Evolutionary conservation across 345 rosid genomes (phyloP).

Genomic region (Geranium rotundifolium): DNA sequence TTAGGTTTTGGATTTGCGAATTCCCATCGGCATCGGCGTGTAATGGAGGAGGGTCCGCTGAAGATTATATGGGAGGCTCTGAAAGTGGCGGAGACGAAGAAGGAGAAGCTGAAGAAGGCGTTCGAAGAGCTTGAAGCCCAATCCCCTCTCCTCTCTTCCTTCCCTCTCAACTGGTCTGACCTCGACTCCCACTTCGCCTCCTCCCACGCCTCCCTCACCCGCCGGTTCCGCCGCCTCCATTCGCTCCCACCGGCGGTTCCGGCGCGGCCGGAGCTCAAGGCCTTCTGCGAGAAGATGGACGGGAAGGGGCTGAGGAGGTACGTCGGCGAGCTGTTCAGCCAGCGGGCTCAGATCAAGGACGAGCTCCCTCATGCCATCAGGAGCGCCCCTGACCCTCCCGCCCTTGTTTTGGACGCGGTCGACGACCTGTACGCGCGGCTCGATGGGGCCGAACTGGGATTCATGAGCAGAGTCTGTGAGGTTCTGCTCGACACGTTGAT

Average conservation of each 20-base stretch:
- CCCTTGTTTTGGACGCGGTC: slow-evolving; percentile 53
- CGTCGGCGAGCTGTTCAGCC: slow-evolving; percentile 21
- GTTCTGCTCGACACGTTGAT: slow-evolving; percentile 43
- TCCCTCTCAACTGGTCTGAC: slow-evolving; percentile 54
- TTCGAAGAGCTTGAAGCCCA: slow-evolving; percentile 54
- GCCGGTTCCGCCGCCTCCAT: slow-evolving; percentile 39
- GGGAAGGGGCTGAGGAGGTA: slow-evolving; percentile 45
- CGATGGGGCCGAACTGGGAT: slow-evolving; percentile 12
- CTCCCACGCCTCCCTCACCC: slow-evolving; percentile 26
- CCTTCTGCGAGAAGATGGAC: slow-evolving; percentile 51
- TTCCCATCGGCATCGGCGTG: not conserved
- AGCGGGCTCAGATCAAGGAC: slow-evolving; percentile 20
- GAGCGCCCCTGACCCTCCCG: slow-evolving; percentile 32
- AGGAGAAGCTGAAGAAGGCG: slow-evolving; percentile 40
- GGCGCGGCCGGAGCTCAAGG: slow-evolving; percentile 31
- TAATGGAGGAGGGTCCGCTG: slow-evolving; percentile 13
- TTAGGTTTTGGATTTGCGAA: not conserved
- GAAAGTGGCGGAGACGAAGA: slow-evolving; percentile 35
- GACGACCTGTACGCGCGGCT: slow-evolving; percentile 25
- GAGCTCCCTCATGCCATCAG: slow-evolving; percentile 36
- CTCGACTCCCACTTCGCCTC: slow-evolving; percentile 58
- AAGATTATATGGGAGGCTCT: slow-evolving; percentile 47
- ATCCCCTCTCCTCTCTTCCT: slow-evolving; percentile 35
- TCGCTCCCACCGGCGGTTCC: slow-evolving; percentile 10
- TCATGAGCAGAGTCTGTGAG: slow-evolving; percentile 37